These are phyloP conservation scores for Hanseniaspora meyeri DNA, from an alignment of 805 yeast species.

Conservation along the genomic window DNA sequence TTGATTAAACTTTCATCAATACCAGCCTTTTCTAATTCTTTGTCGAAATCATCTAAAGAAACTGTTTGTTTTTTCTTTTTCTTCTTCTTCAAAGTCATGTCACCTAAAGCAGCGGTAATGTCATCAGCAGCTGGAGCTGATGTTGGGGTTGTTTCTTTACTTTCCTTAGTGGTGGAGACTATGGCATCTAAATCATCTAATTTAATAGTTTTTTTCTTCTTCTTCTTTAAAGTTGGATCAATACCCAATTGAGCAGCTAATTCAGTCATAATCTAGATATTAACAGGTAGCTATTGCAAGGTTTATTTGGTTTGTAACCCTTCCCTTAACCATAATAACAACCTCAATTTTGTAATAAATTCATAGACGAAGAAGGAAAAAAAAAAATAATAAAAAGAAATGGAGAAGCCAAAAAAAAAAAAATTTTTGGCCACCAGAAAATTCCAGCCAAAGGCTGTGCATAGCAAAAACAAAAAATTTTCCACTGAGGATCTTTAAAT, in stretches of 20 bases:
- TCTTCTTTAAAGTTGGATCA: slow-evolving; percentile 65
- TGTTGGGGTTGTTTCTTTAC: slow-evolving; percentile 49
- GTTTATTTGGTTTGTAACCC: neutral
- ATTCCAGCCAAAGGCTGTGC: neutral
- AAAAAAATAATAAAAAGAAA: neutral
- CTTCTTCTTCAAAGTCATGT: slow-evolving; percentile 63
- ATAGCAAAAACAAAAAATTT: neutral
- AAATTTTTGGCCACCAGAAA: neutral
- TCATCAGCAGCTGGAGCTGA: slow-evolving; percentile 24
- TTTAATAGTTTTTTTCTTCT: slow-evolving; percentile 44
- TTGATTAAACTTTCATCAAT: slow-evolving; percentile 40
- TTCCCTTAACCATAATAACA: neutral
- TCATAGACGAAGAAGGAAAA: too few species aligned
- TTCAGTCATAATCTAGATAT: slow-evolving; percentile 19
- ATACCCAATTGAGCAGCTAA: slow-evolving; percentile 41
- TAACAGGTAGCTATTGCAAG: neutral
- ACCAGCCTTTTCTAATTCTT: slow-evolving; percentile 83
- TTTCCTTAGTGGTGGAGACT: slow-evolving; percentile 48
- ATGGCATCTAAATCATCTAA: slow-evolving; percentile 28
- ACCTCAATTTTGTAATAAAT: neutral
- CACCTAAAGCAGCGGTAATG: slow-evolving; percentile 53
- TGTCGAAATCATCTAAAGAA: slow-evolving; percentile 71
- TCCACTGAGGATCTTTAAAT: neutral
- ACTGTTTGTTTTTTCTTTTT: slow-evolving; percentile 63
- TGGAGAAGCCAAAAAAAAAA: neutral